Evolutionary conservation across 768 basidiomycete genomes (phyloP), one percentile per base, ranked within the genome.

Genomic region (Infundibulicybe gibba): DNA sequence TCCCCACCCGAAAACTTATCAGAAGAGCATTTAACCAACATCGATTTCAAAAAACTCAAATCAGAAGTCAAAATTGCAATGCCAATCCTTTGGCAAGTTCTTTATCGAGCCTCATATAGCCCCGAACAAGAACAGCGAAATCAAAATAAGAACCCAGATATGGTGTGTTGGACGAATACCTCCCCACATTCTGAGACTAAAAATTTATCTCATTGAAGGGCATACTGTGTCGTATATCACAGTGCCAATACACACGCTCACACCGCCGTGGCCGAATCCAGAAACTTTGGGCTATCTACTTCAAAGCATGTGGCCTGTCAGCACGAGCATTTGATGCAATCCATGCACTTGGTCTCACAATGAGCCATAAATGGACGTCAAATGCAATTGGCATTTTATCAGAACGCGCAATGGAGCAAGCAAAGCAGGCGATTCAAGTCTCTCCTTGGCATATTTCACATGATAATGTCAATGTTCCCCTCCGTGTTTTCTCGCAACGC

Each of bases 401-500:
- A 73, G 70, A 70, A 66, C 45, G 66, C 69, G 49, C 65, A 65
- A 40, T 71, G 69, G 69, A 59, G 1, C 52, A 59, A n/a, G 57
- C 64, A 14, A 51, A 51, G 3, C 8, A 38, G 0, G n/a, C 49
- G 13, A 66, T 69, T 12, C 41, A 63, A 3, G 11, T 13, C 0
- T 60, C 48, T 48, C 61, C 64, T 1, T 71, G 61, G 58, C 15
- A 60, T 10, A 45, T 63, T 5, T 59, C 65, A 0, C 59, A 72
- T 39, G 69, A 73, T 53, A 75, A 75, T 44, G 34, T 71, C 11
- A 62, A 67, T n/a, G 47, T 71, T 5, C 54, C 64, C 0, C 67
- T 73, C 47, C 54, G 54, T 13, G 59, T 65, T 6, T 72, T 65
- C 47, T 63, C 69, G 0, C 72, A 74, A 40, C 51, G 62, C 0